Percentiles rank a stretch among this genome's conserved stretches.
These are phyloP conservation scores for Tolypocladium inflatum DNA, from an alignment of 2,329 filamentous ascomycete genomes.

Conservation along the genomic window DNA sequence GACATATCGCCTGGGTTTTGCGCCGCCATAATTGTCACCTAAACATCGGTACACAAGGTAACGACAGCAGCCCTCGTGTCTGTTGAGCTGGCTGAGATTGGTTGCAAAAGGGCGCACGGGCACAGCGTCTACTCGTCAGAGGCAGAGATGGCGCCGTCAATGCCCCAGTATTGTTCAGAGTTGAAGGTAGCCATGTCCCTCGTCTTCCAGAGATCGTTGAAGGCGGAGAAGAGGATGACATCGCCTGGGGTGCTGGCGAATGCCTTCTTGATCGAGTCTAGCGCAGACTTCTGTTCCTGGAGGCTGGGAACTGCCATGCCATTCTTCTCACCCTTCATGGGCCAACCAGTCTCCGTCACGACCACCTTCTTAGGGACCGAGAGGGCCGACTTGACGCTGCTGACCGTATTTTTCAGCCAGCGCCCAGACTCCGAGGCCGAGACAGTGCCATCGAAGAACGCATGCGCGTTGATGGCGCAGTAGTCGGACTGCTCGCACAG, in stretches of 20 bases:
- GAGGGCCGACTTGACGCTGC: constrained; percentile 30
- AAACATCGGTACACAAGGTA: background rate
- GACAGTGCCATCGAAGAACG: constrained; percentile 67
- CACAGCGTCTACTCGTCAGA: constrained; percentile 7
- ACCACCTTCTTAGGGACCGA: constrained; percentile 49
- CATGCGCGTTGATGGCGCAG: constrained; percentile 72
- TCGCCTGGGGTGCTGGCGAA: constrained; percentile 42
- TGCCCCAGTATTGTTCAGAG: constrained; percentile 72
- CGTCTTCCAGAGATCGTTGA: constrained; percentile 72
- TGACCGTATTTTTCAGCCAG: constrained; percentile 53
- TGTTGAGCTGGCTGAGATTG: background rate
- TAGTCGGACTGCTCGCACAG: constrained; percentile 69
- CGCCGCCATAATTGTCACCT: background rate
- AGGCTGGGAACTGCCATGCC: constrained; percentile 57
- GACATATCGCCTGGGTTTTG: background rate
- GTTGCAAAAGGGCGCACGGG: background rate
- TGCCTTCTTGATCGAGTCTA: constrained; percentile 51
- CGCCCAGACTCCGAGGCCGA: constrained; percentile 51
- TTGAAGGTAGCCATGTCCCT: constrained; percentile 52
- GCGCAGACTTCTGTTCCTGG: constrained; percentile 56
- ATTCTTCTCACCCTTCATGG: constrained; percentile 57
- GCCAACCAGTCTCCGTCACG: constrained; percentile 82
- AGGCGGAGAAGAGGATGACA: constrained; percentile 68
- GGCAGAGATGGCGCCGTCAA: constrained; percentile 25
- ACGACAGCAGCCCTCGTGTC: background rate